These are phyloP conservation scores for Pleurozium schreberi DNA, from an alignment of 225 moss, liverwort and hornwort genomes.

Conservation along the genomic window DNA sequence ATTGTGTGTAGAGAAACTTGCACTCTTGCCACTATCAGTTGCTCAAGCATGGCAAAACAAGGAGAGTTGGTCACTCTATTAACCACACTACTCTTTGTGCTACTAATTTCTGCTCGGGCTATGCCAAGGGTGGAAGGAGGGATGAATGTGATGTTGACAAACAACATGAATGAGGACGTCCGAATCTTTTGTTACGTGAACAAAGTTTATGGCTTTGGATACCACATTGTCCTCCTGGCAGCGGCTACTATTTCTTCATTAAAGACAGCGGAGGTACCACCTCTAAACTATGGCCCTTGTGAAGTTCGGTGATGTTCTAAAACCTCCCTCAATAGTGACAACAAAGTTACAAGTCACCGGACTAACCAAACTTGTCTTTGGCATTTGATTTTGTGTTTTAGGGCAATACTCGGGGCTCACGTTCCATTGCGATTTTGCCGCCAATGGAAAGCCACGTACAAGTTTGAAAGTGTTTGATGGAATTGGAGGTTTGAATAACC, in stretches of 20 bases:
- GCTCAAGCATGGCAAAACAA: neutral
- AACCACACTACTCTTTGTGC: neutral
- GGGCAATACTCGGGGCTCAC: neutral
- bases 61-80: neutral
- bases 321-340: too few relatives aligned
- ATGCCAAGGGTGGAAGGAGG: neutral
- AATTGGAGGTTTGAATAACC: neutral
- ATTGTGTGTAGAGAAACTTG: neutral
- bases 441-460: neutral
- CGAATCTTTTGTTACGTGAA: neutral
- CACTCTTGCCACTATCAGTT: neutral
- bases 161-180: neutral
- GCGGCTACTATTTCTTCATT: neutral
- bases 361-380: neutral
- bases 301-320: neutral
- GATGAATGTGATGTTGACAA: neutral
- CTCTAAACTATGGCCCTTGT: neutral
- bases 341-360: fast-evolving
- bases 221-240: neutral
- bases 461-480: neutral
- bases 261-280: fast-evolving
- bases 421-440: neutral
- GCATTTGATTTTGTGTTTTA: neutral
- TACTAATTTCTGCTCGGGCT: neutral
- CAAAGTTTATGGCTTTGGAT: neutral